phyloP scores from a whole-genome alignment of 176 grass and related monocot species.

The Alloteropsis semialata region DNA sequence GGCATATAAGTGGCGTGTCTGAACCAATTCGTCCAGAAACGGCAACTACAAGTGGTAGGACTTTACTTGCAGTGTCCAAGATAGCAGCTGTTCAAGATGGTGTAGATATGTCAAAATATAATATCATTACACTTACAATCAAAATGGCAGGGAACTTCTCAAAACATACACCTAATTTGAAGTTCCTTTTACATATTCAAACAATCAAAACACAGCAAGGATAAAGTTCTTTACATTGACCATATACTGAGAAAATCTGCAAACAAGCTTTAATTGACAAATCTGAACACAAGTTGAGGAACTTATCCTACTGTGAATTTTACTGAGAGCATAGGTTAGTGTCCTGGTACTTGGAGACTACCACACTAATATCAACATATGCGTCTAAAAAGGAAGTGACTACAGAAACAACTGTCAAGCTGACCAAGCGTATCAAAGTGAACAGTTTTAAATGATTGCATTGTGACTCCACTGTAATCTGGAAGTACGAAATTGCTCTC shows the following conservation, averaged over 20 bases:
- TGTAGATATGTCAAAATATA: constrained; percentile 6
- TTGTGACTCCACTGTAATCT: too few relatives aligned
- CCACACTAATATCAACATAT: not conserved
- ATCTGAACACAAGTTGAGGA: constrained; percentile 12
- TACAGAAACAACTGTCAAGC: not conserved
- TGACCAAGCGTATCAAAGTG: too few relatives aligned
- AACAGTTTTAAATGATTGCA: too few relatives aligned
- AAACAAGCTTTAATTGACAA: not conserved
- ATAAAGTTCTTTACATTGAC: not conserved
- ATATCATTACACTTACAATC: not conserved
- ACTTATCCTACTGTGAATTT: not conserved
- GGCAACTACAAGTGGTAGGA: constrained; percentile 78
- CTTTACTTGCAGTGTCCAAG: constrained; percentile 78
- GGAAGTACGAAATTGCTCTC: too few relatives aligned
- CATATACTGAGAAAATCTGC: not conserved
- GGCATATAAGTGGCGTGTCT: constrained; percentile 80
- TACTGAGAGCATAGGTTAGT: not conserved
- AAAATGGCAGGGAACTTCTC: not conserved
- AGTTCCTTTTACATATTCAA: not conserved
- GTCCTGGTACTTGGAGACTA: not conserved
- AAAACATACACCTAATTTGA: constrained; percentile 14
- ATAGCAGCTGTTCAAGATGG: constrained; percentile 53
- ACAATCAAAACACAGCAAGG: not conserved
- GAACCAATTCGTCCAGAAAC: constrained; percentile 84
- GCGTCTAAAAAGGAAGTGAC: not conserved